A percentile compares a stretch with the other conserved stretches of the same genome.
phyloP scores from a whole-genome alignment of 1,284 basidiomycete genomes.

The Cryptococcus sp. region DNA sequence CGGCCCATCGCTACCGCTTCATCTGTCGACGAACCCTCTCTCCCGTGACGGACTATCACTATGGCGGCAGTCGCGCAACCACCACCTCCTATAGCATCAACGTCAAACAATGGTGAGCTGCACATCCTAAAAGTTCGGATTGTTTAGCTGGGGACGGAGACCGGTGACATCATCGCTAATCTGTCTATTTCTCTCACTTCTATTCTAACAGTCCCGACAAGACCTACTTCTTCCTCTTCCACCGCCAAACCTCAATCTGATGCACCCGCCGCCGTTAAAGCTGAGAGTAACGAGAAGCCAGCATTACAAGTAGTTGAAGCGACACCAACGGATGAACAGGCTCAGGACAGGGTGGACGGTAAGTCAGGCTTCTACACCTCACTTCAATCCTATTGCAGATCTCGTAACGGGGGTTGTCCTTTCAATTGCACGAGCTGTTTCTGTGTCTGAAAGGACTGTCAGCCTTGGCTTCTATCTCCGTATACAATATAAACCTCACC shows the following conservation, averaged over 20 bases:
- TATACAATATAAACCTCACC: too few relatives aligned
- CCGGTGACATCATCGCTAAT: not conserved
- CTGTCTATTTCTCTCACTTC: not conserved
- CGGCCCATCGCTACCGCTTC: too few relatives aligned
- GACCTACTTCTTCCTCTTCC: conserved; percentile 1
- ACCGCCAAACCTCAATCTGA: not conserved
- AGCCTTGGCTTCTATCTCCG: not conserved
- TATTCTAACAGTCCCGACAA: not conserved
- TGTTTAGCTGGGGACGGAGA: not conserved
- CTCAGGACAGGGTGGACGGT: conserved; percentile 22
- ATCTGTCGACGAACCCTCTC: too few relatives aligned
- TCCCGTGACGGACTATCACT: not conserved
- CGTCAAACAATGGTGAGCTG: conserved; percentile 6
- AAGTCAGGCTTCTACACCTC: conserved; percentile 5
- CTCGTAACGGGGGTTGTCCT: not conserved
- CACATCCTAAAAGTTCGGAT: not conserved
- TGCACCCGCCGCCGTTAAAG: not conserved
- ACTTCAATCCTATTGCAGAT: not conserved
- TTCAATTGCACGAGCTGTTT: not conserved
- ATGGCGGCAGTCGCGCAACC: conserved; percentile 14
- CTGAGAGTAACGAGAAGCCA: conserved; percentile 9
- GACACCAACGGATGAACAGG: conserved; percentile 18
- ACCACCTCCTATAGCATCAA: conserved; percentile 9
- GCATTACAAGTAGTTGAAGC: conserved; percentile 15
- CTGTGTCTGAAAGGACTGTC: not conserved